These are phyloP conservation scores for Fusarium nelsonii DNA, from an alignment of 2,329 filamentous ascomycete species.

Conservation along the genomic window DNA sequence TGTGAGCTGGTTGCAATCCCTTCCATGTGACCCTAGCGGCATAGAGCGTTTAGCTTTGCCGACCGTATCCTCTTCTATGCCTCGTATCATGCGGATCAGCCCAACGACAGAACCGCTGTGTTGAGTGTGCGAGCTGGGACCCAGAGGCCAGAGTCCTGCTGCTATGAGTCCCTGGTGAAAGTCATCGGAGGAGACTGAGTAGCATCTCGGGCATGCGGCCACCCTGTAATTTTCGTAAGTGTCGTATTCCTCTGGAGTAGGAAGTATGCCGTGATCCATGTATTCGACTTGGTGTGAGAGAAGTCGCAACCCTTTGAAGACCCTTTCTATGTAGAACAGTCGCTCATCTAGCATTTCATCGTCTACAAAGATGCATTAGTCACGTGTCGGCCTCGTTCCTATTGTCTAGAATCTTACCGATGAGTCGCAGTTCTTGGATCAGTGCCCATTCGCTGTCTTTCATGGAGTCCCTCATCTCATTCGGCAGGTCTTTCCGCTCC, in stretches of 20 bases:
- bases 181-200: background rate
- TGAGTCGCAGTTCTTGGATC: constrained; percentile 6
- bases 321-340: constrained; percentile 1
- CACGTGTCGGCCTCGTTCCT: background rate
- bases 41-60: too few species aligned
- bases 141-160: constrained; percentile 21
- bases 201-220: constrained; percentile 22
- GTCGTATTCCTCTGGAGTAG: constrained; percentile 1
- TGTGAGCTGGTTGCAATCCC: constrained; percentile 22
- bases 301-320: constrained; percentile 21
- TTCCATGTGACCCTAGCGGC: too few species aligned
- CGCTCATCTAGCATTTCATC: constrained; percentile 5
- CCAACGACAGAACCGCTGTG: constrained; percentile 4
- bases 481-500: background rate
- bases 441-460: constrained; percentile 11
- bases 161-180: constrained; percentile 13
- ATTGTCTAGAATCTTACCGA: background rate
- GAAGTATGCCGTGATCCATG: constrained; percentile 24
- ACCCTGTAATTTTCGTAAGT: constrained; percentile 15
- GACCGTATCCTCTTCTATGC: background rate
- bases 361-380: constrained; percentile 7
- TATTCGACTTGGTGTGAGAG: constrained; percentile 24
- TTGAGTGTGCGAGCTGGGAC: background rate
- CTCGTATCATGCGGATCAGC: constrained; percentile 10
- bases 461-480: background rate